Base-by-base conservation (phyloP, 805 yeast species). In the Lipomyces sp. region DNA sequence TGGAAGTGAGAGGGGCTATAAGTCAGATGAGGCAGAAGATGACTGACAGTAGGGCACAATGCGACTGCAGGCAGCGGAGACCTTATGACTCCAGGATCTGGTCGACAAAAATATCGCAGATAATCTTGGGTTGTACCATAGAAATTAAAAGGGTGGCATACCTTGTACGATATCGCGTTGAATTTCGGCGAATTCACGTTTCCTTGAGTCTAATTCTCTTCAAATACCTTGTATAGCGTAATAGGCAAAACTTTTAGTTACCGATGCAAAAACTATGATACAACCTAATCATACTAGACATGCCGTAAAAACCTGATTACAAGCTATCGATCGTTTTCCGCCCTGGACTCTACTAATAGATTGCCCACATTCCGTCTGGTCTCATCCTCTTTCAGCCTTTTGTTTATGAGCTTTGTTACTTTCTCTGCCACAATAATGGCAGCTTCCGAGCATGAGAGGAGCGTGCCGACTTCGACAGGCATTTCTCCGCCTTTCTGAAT, bases 401-500 rank as follows among this genome's bases (percentile, higher is more conserved):
- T 71, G 60, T 86, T 82, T 56, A 94, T 90, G 74, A 84, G 80
- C 39, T 86, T 86, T 0, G 97, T 90, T 65, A 90, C 74, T 33
- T 75, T 73, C 63, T 85, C 87, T 7, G 91, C 95, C 39, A 87
- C 82, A 2, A 76, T 75, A 73, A 84, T 86, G 1, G 97, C 95
- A 64, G 83, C 80, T 65, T 84, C 84, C 39, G 90, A 84, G 75
- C 95, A 88, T 33, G 87, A 86, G 81, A 91, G 80, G 59, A 94
- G 78, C 33, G 84, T 80, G 48, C 83, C 74, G 0, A 95, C 91
- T 73, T 90, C 93, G 70, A 94, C 85, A 5, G 93, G 90, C 57
- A 90, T 80, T 30, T 60, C 98, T 60, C 98, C 99, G 39, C 92
- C 90, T 75, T 94, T 95, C 54, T 89, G 84, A 35, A 95, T 82